Base-by-base conservation (phyloP, 2,329 filamentous ascomycete genomes). In the Huntiella savannae region DNA sequence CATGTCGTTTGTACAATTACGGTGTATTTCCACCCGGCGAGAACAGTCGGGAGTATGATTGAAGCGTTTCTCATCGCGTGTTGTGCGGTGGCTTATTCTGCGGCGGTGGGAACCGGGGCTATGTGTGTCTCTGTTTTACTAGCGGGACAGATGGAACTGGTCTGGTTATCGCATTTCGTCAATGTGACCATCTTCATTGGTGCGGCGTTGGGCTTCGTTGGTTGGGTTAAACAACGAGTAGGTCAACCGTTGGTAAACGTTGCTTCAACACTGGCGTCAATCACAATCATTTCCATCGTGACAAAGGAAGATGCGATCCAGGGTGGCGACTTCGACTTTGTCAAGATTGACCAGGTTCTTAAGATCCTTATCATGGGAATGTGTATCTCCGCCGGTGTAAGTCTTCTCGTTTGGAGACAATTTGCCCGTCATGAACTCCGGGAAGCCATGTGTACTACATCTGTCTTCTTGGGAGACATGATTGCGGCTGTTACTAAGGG, bases 1-100 rank as follows among this genome's bases (percentile, higher is more conserved):
- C 88, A 95, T 61, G 79, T 94, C 57, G 85, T 94, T 44, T 86
- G 86, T 32, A 95, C 88, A 2, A 76, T 95, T 49, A 92, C 85
- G 1, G 87, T 95, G 8, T 96, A 94, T 57, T 96, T 95, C 56
- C 86, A 95, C 59, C 86, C 88, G 4, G 83, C 85, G 4, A 71
- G 88, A 49, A 84, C 84, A 13, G 74, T 79, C 19, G 88, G 88
- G 1, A 91, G 82, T 53, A 94, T 95, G 85, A 72, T 84, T 49
- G 83, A 94, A 61, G 87, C 86, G 3, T 73, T 80, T 8, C 63
- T 87, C 33, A 76, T 91, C 49, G 83, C 84, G 4, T 63, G 82
- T 34, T 67, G 81, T 33, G 87, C 86, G 1, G 83, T 94, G 50
- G 62, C 77, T 34, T 96, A 93, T 44, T 63, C 63, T 3, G 60